Evolutionary conservation across 2,329 filamentous ascomycete species (phyloP).

Genomic region (Fusarium torreyae): DNA sequence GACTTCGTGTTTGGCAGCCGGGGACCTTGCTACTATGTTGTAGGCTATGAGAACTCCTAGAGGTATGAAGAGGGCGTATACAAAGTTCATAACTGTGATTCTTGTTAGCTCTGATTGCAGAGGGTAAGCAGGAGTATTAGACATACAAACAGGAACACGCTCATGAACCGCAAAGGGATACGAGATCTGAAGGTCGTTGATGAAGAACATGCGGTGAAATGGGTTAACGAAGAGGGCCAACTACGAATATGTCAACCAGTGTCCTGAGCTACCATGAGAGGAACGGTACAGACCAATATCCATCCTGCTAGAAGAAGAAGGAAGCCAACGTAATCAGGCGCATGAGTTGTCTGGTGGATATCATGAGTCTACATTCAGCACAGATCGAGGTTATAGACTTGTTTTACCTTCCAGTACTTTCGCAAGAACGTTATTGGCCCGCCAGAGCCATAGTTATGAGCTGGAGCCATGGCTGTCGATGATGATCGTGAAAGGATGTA

Average conservation of each 20-base stretch:
- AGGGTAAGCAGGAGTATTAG: neutral
- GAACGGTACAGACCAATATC: conserved; percentile 64
- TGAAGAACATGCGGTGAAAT: conserved; percentile 94
- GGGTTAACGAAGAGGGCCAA: conserved; percentile 71
- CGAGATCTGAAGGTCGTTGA: conserved; percentile 86
- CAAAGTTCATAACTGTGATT: conserved; percentile 76
- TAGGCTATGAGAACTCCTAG: conserved; percentile 76
- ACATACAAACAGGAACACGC: conserved; percentile 82
- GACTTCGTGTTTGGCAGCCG: conserved; percentile 85
- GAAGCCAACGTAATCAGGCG: conserved; percentile 89
- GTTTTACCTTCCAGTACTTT: conserved; percentile 64
- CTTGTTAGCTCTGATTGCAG: conserved; percentile 6
- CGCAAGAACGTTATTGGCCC: conserved; percentile 52
- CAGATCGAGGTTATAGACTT: no score
- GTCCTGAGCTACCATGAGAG: conserved; percentile 6
- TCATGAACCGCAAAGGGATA: conserved; percentile 90
- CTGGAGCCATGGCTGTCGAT: conserved; percentile 48
- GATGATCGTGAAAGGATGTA: conserved; percentile 5
- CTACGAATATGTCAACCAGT: conserved; percentile 40
- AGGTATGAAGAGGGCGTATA: conserved; percentile 83
- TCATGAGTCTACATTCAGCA: neutral
- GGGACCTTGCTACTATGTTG: conserved; percentile 73
- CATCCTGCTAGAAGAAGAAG: conserved; percentile 78
- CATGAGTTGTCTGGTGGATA: conserved; percentile 78
- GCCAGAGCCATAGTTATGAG: conserved; percentile 34